Conservation (phyloP, 768 basidiomycete genomes). For the Phylloporus sp. region DNA sequence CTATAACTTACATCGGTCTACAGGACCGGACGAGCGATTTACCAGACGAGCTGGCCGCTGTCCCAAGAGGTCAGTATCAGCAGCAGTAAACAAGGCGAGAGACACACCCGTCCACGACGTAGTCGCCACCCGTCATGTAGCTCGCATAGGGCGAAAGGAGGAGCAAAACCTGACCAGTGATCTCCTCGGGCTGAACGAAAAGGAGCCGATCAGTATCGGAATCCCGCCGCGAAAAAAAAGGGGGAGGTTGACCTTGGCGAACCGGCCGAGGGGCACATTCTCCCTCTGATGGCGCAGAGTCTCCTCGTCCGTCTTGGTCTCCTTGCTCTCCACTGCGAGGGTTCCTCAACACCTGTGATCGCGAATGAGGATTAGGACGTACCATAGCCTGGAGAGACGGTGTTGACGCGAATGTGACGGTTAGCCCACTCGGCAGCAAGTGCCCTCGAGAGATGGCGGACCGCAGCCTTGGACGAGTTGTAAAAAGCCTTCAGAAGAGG, state of each 20-base stretch:
- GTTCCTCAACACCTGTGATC: not conserved
- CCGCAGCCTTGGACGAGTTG: slow-evolving; percentile 71
- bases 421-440: slow-evolving; percentile 61
- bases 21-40: slow-evolving; percentile 4
- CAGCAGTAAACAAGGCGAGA: not conserved
- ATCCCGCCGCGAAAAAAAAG: not conserved
- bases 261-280: slow-evolving; percentile 51
- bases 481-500: slow-evolving; percentile 37
- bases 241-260: slow-evolving; percentile 43
- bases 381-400: slow-evolving; percentile 61
- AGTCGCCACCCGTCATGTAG: slow-evolving; percentile 59
- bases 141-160: slow-evolving; percentile 48
- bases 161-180: slow-evolving; percentile 51
- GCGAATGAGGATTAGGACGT: not conserved
- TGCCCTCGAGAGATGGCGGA: slow-evolving; percentile 55
- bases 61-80: not conserved
- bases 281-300: slow-evolving; percentile 47
- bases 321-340: slow-evolving; percentile 51
- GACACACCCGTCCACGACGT: slow-evolving; percentile 53
- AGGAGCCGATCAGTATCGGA: not conserved
- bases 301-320: slow-evolving; percentile 49
- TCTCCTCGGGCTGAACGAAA: slow-evolving; percentile 48
- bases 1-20: not conserved
- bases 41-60: slow-evolving; percentile 31
- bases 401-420: slow-evolving; percentile 54